A percentile compares a stretch with the other conserved stretches of the same genome.
phyloP scores from a whole-genome alignment of 805 yeast species.

The Candida maris region DNA sequence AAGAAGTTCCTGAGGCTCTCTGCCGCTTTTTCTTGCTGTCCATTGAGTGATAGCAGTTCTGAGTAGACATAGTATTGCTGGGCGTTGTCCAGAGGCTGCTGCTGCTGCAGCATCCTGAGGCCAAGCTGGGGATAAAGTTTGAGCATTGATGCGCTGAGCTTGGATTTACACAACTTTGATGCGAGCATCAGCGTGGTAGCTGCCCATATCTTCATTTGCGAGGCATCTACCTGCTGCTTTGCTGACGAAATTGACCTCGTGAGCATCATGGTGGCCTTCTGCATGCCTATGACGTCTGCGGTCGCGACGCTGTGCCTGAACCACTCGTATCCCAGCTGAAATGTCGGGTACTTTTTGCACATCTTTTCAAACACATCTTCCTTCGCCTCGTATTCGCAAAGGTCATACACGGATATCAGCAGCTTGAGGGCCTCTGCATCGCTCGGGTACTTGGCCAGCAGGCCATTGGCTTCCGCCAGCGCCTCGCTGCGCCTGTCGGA shows the following conservation, averaged over 20 bases:
- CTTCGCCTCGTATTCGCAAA: conserved; percentile 31
- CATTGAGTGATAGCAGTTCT: conserved; percentile 40
- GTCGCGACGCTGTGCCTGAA: conserved; percentile 47
- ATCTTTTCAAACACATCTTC: conserved; percentile 57
- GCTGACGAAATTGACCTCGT: conserved; percentile 29
- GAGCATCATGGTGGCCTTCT: conserved; percentile 48
- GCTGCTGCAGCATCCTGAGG: conserved; percentile 49
- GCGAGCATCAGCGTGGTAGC: conserved; percentile 51
- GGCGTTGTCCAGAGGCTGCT: conserved; percentile 49
- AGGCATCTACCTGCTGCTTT: conserved; percentile 22
- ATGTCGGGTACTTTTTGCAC: conserved; percentile 52
- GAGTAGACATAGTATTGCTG: conserved; percentile 68
- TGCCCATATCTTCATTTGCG: conserved; percentile 48
- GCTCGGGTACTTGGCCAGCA: conserved; percentile 41
- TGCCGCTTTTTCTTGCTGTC: conserved; percentile 35
- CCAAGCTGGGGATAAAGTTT: conserved; percentile 60
- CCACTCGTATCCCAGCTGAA: conserved; percentile 51
- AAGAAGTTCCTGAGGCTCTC: conserved; percentile 30
- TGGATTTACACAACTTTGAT: conserved; percentile 29
- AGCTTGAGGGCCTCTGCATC: conserved; percentile 52
- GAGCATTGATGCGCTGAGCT: conserved; percentile 41
- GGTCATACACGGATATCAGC: conserved; percentile 42
- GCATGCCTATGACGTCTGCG: conserved; percentile 49
- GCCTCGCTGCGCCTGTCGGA: conserved; percentile 35
- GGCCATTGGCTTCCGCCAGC: conserved; percentile 27